Conservation (phyloP, 108 stramenopile genomes). For the Conticribra weissflogii region DNA sequence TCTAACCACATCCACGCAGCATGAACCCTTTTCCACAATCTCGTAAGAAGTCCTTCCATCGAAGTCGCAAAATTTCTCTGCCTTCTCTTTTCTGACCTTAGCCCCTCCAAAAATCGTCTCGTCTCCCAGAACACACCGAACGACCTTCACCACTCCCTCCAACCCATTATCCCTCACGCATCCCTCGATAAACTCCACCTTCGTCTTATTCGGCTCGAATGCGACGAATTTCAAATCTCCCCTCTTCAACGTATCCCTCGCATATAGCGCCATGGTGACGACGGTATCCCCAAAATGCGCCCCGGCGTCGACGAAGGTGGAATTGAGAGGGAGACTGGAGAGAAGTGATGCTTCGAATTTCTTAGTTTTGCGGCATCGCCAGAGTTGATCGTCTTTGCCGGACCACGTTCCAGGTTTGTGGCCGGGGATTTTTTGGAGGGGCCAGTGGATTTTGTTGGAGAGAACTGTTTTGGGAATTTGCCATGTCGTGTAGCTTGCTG, state of each 20-base stretch:
- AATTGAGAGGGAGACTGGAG: constrained; percentile 20
- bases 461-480: constrained; percentile 30
- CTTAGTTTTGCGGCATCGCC: constrained; percentile 45
- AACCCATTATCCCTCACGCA: constrained; percentile 30
- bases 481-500: constrained; percentile 13
- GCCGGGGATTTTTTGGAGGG: constrained; percentile 25
- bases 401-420: constrained; percentile 28
- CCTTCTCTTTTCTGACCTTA: constrained; percentile 3
- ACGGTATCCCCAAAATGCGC: constrained; percentile 48
- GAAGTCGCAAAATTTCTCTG: constrained; percentile 17
- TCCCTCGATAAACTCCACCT: constrained; percentile 31
- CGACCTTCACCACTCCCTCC: constrained; percentile 21
- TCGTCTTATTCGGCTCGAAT: constrained; percentile 32
- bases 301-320: constrained; percentile 41
- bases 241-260: constrained; percentile 20
- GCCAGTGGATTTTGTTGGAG: constrained; percentile 26
- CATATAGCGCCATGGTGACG: constrained; percentile 41
- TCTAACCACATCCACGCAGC: background rate
- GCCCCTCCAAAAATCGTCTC: constrained; percentile 25
- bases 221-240: constrained; percentile 36
- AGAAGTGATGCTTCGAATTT: constrained; percentile 38
- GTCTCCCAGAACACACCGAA: constrained; percentile 38
- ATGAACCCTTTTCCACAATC: constrained; percentile 4
- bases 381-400: constrained; percentile 41
- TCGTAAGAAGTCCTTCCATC: constrained; percentile 38